These are phyloP conservation scores for Penicillium sp. DNA, from an alignment of 2,329 filamentous ascomycete genomes.

Conservation along the genomic window DNA sequence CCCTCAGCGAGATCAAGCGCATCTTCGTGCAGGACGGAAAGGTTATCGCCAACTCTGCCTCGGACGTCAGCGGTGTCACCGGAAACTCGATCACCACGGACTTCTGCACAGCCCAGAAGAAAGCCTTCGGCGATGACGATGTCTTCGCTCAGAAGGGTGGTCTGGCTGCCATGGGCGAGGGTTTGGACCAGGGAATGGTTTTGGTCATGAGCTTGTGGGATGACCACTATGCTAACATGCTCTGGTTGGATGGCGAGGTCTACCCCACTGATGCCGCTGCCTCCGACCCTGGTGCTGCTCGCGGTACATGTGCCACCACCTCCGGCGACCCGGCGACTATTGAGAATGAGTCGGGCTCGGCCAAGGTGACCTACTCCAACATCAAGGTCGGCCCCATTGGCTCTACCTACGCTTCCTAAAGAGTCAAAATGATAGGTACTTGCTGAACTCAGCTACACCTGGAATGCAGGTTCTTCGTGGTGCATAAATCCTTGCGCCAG, in stretches of 20 bases:
- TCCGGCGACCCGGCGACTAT: constrained; percentile 55
- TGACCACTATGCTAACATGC: constrained; percentile 68
- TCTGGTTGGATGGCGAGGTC: constrained; percentile 67
- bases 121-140: constrained; percentile 55
- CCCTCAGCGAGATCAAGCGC: constrained; percentile 61
- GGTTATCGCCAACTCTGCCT: constrained; percentile 57
- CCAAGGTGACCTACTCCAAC: constrained; percentile 59
- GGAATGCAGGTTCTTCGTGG: neutral
- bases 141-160: constrained; percentile 59
- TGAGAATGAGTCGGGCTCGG: constrained; percentile 48
- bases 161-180: constrained; percentile 55
- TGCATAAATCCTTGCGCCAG: neutral
- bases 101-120: constrained; percentile 60
- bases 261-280: constrained; percentile 54
- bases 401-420: constrained; percentile 48
- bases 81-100: constrained; percentile 58
- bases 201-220: constrained; percentile 64
- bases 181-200: constrained; percentile 60
- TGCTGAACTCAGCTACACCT: neutral
- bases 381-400: constrained; percentile 60
- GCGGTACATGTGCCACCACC: constrained; percentile 55
- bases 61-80: constrained; percentile 48
- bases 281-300: constrained; percentile 50
- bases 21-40: constrained; percentile 65
- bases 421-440: neutral